Evolutionary conservation across 345 rosid genomes (phyloP).

Genomic region (Pseudoturritis turrita): DNA sequence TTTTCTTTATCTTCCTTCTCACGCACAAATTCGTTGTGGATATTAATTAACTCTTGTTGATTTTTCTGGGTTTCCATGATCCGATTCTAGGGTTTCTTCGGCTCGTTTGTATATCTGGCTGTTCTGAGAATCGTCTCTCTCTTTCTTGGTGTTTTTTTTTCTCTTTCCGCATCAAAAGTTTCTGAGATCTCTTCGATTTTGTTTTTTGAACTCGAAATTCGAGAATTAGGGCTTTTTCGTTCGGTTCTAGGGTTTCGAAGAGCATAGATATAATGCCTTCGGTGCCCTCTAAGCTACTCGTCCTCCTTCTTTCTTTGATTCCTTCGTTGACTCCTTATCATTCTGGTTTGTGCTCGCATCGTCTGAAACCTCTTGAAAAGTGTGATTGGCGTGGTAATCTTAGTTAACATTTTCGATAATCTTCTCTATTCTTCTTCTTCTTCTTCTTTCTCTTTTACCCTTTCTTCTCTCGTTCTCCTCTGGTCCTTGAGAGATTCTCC

Average conservation of each 20-base stretch:
- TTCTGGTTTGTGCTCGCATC: conserved; percentile 63
- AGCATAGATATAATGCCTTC: conserved; percentile 78
- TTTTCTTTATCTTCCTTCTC: neutral
- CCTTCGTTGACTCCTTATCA: conserved; percentile 58
- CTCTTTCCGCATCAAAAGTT: neutral
- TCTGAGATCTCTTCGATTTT: conserved; percentile 12
- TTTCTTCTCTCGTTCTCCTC: neutral
- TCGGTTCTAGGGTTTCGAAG: conserved; percentile 62
- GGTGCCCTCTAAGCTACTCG: conserved; percentile 49
- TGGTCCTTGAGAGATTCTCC: neutral
- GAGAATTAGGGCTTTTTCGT: conserved; percentile 32
- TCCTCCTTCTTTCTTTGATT: conserved; percentile 33
- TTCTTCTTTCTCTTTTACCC: neutral
- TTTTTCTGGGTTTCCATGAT: conserved; percentile 6
- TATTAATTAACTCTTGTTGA: neutral
- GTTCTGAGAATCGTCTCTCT: neutral
- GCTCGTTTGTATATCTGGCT: neutral
- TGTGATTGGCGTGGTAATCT: conserved; percentile 97
- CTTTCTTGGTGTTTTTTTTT: too few species aligned
- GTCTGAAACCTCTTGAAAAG: conserved; percentile 82
- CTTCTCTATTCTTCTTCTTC: neutral
- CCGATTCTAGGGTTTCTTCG: neutral
- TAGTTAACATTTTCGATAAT: conserved; percentile 52
- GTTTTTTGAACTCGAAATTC: neutral
- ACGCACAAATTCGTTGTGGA: conserved; percentile 17